Evolutionary conservation across 2,329 filamentous ascomycete species (phyloP).

Genomic region (Ilyonectria robusta): DNA sequence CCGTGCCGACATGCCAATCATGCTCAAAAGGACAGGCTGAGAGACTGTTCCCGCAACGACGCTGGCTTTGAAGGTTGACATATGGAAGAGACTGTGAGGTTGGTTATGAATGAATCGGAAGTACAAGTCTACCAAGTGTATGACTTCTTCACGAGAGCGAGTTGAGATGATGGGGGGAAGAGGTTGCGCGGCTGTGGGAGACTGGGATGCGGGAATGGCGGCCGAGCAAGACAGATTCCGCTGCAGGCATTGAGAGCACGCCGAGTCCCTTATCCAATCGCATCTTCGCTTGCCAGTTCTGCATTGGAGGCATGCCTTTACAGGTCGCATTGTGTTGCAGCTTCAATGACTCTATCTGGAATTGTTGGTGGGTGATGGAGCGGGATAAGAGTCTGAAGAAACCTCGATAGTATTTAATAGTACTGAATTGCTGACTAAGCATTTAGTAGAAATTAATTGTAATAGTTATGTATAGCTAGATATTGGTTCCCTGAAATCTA

Average conservation of each 20-base stretch:
- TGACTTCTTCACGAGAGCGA: constrained; percentile 2
- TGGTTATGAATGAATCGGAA: constrained; percentile 42
- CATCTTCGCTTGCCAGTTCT: constrained; percentile 40
- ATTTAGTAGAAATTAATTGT: too few relatives aligned
- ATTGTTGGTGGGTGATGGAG: too few relatives aligned
- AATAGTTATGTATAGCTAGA: too few relatives aligned
- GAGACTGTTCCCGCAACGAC: constrained; percentile 25
- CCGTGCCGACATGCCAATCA: constrained; percentile 44
- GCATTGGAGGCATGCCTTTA: constrained; percentile 39
- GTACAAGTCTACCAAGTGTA: constrained; percentile 38
- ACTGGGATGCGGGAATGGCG: background rate
- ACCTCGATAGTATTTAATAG: too few relatives aligned
- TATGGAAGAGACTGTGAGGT: constrained; percentile 44
- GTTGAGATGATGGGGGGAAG: background rate
- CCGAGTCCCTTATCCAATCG: constrained; percentile 8
- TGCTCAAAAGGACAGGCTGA: constrained; percentile 36
- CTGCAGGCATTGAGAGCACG: constrained; percentile 35
- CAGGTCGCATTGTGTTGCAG: constrained; percentile 35
- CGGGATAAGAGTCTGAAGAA: too few relatives aligned
- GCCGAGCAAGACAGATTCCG: constrained; percentile 35
- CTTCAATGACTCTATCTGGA: too few relatives aligned
- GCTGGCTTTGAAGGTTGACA: constrained; percentile 34
- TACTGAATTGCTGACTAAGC: too few relatives aligned
- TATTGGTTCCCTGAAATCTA: too few relatives aligned
- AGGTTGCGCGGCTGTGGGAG: background rate